Conservation (phyloP, 2,329 filamentous ascomycete genomes). For the Fonsecaea pugnacius region DNA sequence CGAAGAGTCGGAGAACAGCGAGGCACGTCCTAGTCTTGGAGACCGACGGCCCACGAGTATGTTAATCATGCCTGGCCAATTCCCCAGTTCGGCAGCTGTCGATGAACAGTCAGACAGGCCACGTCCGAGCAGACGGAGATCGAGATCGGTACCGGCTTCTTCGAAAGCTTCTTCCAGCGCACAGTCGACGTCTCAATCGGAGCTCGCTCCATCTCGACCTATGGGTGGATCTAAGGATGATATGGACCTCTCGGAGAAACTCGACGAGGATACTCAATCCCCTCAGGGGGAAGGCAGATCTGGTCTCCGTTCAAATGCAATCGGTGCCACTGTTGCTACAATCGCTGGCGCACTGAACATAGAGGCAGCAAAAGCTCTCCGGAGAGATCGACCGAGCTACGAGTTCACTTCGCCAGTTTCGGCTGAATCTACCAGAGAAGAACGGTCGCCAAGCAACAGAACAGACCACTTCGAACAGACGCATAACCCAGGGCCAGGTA, state of each 20-base stretch:
- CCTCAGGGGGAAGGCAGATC: constrained; percentile 1
- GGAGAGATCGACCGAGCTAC: constrained; percentile 19
- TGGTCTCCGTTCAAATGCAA: constrained; percentile 14
- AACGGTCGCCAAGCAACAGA: constrained; percentile 11
- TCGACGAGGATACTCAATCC: constrained; percentile 2
- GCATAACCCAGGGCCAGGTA: background rate
- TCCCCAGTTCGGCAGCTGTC: constrained; percentile 15
- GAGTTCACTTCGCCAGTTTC: constrained; percentile 4
- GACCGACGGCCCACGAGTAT: constrained; percentile 31
- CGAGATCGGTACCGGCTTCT: constrained; percentile 29
- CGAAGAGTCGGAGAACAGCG: constrained; percentile 4
- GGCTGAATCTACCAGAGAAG: constrained; percentile 4
- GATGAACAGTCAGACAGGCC: constrained; percentile 19
- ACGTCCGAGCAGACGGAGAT: constrained; percentile 21
- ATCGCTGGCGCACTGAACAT: constrained; percentile 36
- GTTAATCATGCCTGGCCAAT: constrained; percentile 34
- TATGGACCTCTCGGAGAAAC: background rate
- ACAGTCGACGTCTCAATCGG: constrained; percentile 1
- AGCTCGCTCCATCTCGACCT: background rate
- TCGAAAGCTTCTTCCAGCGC: constrained; percentile 7
- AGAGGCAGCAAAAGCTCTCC: constrained; percentile 30
- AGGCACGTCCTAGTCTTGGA: constrained; percentile 18
- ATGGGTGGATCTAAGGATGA: background rate
- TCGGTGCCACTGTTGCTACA: constrained; percentile 35
- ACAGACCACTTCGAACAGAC: constrained; percentile 14